Evolutionary conservation across 352 stramenopile genomes (phyloP).

Genomic region (Phytopythium montanum): DNA sequence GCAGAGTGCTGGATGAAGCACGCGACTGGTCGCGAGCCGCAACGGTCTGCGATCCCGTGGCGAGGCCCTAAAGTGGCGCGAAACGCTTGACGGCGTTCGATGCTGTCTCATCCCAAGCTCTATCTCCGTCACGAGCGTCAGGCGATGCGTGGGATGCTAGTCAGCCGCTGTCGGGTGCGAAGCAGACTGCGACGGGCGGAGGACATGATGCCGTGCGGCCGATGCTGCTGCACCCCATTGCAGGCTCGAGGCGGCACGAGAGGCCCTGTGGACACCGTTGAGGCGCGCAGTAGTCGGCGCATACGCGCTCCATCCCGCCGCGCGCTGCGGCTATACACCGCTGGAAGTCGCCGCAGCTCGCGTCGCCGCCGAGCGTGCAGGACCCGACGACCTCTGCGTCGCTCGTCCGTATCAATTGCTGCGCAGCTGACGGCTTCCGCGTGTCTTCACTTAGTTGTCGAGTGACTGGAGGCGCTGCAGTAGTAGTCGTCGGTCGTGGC

Average conservation of each 20-base stretch:
- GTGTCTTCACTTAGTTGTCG: background rate
- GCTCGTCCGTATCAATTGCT: background rate
- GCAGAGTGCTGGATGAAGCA: background rate
- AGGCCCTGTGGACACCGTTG: background rate
- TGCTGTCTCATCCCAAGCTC: too few species aligned
- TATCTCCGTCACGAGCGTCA: too few species aligned
- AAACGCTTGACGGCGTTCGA: background rate
- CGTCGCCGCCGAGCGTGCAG: background rate
- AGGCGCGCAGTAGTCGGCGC: conserved; percentile 2
- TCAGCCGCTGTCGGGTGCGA: background rate
- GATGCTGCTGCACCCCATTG: background rate
- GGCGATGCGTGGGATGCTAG: too few species aligned
- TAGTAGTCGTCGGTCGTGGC: too few species aligned
- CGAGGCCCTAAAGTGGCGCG: background rate
- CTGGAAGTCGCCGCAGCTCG: conserved; percentile 4
- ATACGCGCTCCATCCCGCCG: background rate
- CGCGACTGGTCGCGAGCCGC: background rate
- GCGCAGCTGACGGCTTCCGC: background rate
- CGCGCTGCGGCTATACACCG: background rate
- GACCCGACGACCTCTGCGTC: background rate
- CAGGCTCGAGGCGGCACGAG: conserved; percentile 3
- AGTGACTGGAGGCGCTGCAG: background rate
- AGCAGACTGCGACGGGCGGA: background rate
- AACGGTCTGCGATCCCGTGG: background rate
- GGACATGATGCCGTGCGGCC: background rate